These are phyloP conservation scores for Tagetes erecta DNA, from an alignment of 129 eudicot genomes.

Conservation along the genomic window DNA sequence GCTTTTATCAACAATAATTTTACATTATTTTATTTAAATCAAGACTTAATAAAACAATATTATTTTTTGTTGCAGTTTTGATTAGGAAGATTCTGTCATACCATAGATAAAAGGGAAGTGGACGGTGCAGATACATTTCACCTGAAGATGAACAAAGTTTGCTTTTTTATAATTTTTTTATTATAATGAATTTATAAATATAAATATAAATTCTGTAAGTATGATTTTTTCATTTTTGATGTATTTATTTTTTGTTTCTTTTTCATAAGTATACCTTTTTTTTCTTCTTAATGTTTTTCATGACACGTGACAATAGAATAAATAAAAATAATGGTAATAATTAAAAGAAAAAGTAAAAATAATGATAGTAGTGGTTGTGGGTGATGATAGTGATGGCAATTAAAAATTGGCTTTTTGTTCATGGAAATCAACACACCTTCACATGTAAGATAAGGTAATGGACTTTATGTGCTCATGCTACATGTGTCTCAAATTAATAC, in stretches of 20 bases:
- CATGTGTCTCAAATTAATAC: constrained; percentile 36
- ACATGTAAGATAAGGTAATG: constrained; percentile 33
- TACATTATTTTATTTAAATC: neutral
- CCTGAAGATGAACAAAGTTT: constrained; percentile 34
- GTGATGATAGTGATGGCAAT: constrained; percentile 38
- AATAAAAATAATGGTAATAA: neutral
- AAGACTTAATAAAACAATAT: constrained; percentile 14
- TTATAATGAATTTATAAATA: constrained; percentile 33
- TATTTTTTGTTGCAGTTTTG: constrained; percentile 21
- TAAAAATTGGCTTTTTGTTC: constrained; percentile 29
- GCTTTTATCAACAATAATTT: constrained; percentile 5
- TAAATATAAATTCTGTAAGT: constrained; percentile 42
- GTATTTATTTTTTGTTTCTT: constrained; percentile 44
- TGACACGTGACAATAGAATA: neutral
- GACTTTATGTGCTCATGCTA: constrained; percentile 41
- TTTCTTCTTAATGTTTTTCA: neutral
- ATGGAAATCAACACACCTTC: constrained; percentile 42
- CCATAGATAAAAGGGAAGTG: constrained; percentile 25
- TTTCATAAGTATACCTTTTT: constrained; percentile 29
- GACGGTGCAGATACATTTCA: constrained; percentile 33
- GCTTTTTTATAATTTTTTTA: constrained; percentile 3
- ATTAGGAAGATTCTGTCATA: constrained; percentile 42
- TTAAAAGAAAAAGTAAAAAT: neutral
- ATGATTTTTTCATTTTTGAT: constrained; percentile 41
- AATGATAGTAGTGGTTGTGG: constrained; percentile 33